These are phyloP conservation scores for Fusarium sulawesiense DNA, from an alignment of 2,329 filamentous ascomycete genomes.

Conservation along the genomic window DNA sequence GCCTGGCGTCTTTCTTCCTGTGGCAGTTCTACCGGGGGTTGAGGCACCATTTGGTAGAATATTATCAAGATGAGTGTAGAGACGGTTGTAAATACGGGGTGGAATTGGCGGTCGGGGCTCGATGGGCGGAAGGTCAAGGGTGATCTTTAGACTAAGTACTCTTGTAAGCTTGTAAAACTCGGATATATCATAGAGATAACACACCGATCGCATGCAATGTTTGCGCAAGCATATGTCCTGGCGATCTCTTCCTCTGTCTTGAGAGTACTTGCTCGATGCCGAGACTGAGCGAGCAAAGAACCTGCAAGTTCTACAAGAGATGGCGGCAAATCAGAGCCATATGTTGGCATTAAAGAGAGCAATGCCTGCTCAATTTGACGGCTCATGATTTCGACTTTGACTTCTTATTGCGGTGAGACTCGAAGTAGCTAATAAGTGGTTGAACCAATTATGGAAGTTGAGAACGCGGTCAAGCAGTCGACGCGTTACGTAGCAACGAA, in stretches of 20 bases:
- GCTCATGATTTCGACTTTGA: conserved; percentile 62
- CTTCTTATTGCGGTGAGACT: neutral
- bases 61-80: conserved; percentile 83
- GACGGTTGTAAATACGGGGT: conserved; percentile 83
- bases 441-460: conserved; percentile 7
- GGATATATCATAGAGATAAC: neutral
- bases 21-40: conserved; percentile 46
- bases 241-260: conserved; percentile 90
- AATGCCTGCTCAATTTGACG: conserved; percentile 79
- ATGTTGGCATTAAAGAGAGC: conserved; percentile 78
- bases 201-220: conserved; percentile 89
- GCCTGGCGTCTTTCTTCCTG: conserved; percentile 50
- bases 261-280: conserved; percentile 78
- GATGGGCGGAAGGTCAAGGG: conserved; percentile 80
- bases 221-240: conserved; percentile 84
- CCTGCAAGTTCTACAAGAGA: conserved; percentile 77
- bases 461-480: conserved; percentile 16
- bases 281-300: conserved; percentile 83
- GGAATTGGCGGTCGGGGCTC: conserved; percentile 81
- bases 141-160: conserved; percentile 74
- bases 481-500: conserved; percentile 21
- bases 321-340: conserved; percentile 73
- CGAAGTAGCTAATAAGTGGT: neutral
- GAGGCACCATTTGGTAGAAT: conserved; percentile 65
- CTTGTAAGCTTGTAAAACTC: neutral